Conservation (phyloP, 129 eudicot genomes). For the Flaveria robusta region DNA sequence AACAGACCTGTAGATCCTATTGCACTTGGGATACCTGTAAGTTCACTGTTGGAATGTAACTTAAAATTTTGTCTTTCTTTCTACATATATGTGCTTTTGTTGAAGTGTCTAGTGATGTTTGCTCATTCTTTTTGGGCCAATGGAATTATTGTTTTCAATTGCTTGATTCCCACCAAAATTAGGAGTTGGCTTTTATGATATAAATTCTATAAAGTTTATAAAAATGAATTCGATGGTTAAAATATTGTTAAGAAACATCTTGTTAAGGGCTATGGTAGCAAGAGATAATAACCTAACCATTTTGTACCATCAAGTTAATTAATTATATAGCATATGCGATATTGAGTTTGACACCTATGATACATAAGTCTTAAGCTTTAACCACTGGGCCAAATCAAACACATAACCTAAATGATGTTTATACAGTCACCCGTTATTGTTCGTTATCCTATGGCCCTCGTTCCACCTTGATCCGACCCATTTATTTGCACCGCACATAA, state of each 20-base stretch:
- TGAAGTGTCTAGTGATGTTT: background rate
- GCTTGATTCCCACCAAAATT: constrained; percentile 5
- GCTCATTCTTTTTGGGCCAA: background rate
- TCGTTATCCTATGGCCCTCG: too few relatives aligned
- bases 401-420: too few relatives aligned
- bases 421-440: too few relatives aligned
- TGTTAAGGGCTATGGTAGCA: too few relatives aligned
- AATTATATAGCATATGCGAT: background rate
- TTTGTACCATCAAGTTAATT: background rate
- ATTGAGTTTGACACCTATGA: background rate
- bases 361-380: background rate
- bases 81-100: background rate
- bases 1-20: constrained; percentile 67
- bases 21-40: constrained; percentile 75
- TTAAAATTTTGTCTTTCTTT: background rate
- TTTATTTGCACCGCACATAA: too few relatives aligned
- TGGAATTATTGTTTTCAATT: background rate
- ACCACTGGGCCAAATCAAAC: background rate
- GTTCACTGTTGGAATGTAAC: constrained; percentile 19
- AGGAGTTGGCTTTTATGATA: background rate
- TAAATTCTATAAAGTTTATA: background rate
- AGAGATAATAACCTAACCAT: too few relatives aligned
- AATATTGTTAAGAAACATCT: too few relatives aligned
- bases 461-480: too few relatives aligned
- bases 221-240: background rate